Evolutionary conservation across 805 yeast genomes (phyloP).

Genomic region (Saccharomycopsis sp.): DNA sequence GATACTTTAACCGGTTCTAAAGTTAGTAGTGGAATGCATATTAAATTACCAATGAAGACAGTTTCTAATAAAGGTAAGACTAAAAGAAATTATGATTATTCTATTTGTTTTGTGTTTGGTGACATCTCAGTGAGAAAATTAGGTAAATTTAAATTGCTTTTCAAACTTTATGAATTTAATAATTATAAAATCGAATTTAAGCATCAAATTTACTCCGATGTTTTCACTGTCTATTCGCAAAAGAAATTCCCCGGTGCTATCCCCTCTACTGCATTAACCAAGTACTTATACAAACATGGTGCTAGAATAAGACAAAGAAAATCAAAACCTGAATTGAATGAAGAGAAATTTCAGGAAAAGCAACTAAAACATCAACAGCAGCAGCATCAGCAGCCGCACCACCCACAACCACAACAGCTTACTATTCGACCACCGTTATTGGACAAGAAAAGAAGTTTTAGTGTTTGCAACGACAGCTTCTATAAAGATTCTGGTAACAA

Average conservation of each 20-base stretch:
- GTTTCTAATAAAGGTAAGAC: slow-evolving; percentile 8
- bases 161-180: slow-evolving; percentile 27
- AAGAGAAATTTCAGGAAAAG: background rate
- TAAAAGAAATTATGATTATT: slow-evolving; percentile 21
- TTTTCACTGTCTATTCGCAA: slow-evolving; percentile 27
- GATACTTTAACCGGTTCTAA: slow-evolving; percentile 12
- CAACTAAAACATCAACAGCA: background rate
- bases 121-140: slow-evolving; percentile 27
- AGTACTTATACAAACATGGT: slow-evolving; percentile 28
- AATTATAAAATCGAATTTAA: slow-evolving; percentile 24
- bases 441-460: background rate
- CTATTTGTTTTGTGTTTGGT: slow-evolving; percentile 29
- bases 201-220: slow-evolving; percentile 21
- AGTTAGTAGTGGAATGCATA: slow-evolving; percentile 20
- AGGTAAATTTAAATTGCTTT: slow-evolving; percentile 26
- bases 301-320: slow-evolving; percentile 29
- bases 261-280: slow-evolving; percentile 26
- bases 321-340: slow-evolving; percentile 17
- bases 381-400: background rate
- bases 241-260: slow-evolving; percentile 30
- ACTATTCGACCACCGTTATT: background rate
- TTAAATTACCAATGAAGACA: slow-evolving; percentile 17
- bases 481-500: background rate
- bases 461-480: background rate
- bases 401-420: background rate